Conservation (phyloP, 164 flowering plant genomes). For the Tetracentron sinense region DNA sequence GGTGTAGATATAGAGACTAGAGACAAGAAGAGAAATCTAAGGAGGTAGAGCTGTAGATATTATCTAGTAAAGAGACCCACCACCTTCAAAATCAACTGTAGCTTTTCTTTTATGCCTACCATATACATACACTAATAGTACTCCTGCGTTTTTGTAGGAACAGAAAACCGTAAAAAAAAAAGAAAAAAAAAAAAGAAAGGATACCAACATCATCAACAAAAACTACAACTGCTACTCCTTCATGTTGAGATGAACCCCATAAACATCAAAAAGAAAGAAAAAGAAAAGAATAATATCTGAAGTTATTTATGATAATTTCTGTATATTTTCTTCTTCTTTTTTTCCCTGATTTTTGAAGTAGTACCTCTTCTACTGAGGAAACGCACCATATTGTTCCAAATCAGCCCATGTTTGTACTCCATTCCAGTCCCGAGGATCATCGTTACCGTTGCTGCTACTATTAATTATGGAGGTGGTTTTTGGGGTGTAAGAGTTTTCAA, state of each 20-base stretch:
- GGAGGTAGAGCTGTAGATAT: constrained; percentile 4
- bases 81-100: too few relatives aligned
- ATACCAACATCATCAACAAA: neutral
- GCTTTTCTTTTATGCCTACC: neutral
- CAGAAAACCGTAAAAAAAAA: constrained; percentile 4
- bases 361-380: too few relatives aligned
- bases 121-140: constrained; percentile 3
- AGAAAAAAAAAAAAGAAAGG: neutral
- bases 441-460: constrained; percentile 11
- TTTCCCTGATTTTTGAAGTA: too few relatives aligned
- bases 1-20: too few relatives aligned
- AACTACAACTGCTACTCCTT: neutral
- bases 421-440: constrained; percentile 29
- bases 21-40: neutral
- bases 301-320: too few relatives aligned
- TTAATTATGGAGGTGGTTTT: constrained; percentile 8
- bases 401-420: constrained; percentile 47
- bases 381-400: constrained; percentile 36
- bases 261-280: neutral
- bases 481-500: constrained; percentile 37
- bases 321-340: neutral
- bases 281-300: too few relatives aligned
- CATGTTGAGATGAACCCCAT: neutral
- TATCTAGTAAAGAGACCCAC: too few relatives aligned
- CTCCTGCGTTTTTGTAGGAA: constrained; percentile 3